Conservation (phyloP, 257 asterid species). For the Cinchona pubescens region DNA sequence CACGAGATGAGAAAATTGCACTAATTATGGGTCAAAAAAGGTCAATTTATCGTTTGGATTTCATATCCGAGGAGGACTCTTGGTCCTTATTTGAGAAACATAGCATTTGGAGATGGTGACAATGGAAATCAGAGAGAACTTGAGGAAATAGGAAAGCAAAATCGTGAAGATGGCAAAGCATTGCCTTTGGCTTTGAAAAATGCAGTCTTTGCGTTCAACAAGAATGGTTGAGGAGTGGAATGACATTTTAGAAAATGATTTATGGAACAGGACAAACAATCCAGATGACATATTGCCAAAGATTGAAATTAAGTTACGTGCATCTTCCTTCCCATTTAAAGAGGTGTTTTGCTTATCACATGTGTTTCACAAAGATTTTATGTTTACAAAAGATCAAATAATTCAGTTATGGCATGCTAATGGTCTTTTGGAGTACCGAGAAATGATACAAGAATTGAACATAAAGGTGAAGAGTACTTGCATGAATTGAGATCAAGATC, state of each 20-base stretch:
- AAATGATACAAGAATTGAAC: not conserved
- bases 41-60: not conserved
- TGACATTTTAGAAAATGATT: not conserved
- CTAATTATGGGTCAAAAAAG: slow-evolving; percentile 27
- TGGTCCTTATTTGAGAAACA: slow-evolving; percentile 16
- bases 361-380: slow-evolving; percentile 21
- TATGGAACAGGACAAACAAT: not conserved
- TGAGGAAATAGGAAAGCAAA: not conserved
- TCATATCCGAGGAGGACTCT: not conserved
- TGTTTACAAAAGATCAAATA: not conserved
- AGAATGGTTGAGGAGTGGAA: not conserved
- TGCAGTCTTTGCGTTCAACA: not conserved
- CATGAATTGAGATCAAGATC: slow-evolving; percentile 1
- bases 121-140: not conserved
- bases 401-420: slow-evolving; percentile 14
- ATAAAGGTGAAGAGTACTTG: not conserved
- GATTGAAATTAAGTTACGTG: slow-evolving; percentile 13
- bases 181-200: slow-evolving; percentile 9
- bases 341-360: slow-evolving; percentile 5
- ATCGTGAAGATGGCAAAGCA: slow-evolving; percentile 4
- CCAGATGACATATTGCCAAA: not conserved
- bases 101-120: not conserved
- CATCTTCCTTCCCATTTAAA: slow-evolving; percentile 11
- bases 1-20: slow-evolving; percentile 50
- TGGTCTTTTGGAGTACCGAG: slow-evolving; percentile 7